Conservation (phyloP, 2,329 filamentous ascomycete species). For the Phyllosticta citrichinensis region DNA sequence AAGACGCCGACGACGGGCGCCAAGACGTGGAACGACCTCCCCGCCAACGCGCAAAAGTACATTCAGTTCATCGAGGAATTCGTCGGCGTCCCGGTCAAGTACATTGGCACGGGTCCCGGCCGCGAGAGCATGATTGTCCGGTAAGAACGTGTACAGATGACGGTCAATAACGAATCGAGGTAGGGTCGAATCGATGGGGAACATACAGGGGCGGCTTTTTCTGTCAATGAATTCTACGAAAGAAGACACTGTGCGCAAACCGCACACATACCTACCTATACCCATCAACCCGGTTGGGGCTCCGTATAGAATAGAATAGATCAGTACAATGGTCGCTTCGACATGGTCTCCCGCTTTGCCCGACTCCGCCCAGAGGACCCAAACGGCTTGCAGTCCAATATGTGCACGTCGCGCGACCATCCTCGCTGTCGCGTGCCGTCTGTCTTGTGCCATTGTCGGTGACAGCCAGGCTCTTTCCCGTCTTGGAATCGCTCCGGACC, state of each 20-base stretch:
- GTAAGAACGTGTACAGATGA: slow-evolving; percentile 16
- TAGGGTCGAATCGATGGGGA: not conserved
- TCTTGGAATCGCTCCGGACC: not conserved
- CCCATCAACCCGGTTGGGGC: not conserved
- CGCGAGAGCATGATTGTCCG: slow-evolving; percentile 55
- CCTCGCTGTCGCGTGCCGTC: not conserved
- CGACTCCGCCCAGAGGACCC: not conserved
- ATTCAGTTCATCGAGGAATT: slow-evolving; percentile 58
- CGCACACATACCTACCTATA: not conserved
- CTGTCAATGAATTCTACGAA: not conserved
- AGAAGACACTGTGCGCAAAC: not conserved
- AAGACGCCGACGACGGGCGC: slow-evolving; percentile 51
- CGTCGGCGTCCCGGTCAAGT: slow-evolving; percentile 52
- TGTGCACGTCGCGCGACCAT: no score
- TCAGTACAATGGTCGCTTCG: slow-evolving; percentile 2
- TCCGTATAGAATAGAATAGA: not conserved
- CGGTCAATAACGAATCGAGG: not conserved
- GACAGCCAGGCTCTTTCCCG: not conserved
- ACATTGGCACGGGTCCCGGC: slow-evolving; percentile 56
- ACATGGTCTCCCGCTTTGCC: slow-evolving; percentile 1
- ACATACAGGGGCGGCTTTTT: not conserved
- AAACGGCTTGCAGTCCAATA: no score
- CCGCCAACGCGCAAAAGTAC: slow-evolving; percentile 54
- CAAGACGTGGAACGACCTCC: slow-evolving; percentile 53
- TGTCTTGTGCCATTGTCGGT: not conserved